Conservation (phyloP, 2,329 filamentous ascomycete genomes). For the Verticillium dahliae region DNA sequence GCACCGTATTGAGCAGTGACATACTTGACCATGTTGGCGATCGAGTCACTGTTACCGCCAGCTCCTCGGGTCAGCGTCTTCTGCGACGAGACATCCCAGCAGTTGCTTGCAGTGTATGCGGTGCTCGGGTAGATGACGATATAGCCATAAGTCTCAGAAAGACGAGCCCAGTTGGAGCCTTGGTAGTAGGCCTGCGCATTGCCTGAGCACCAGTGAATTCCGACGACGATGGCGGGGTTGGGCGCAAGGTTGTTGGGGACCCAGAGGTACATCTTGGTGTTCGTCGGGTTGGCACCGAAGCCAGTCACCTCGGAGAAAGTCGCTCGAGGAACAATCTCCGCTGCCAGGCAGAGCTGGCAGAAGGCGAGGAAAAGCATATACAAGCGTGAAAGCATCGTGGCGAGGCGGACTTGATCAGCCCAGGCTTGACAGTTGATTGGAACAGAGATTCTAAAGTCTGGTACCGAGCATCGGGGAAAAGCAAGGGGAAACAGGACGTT, state of each 20-base stretch:
- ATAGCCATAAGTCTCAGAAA: slow-evolving; percentile 50
- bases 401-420: not conserved
- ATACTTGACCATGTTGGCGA: slow-evolving; percentile 49
- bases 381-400: not conserved
- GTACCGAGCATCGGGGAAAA: too few species aligned
- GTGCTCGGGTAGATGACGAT: slow-evolving; percentile 44
- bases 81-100: slow-evolving; percentile 54
- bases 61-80: slow-evolving; percentile 42
- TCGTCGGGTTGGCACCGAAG: slow-evolving; percentile 10
- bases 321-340: slow-evolving; percentile 9
- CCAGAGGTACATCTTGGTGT: slow-evolving; percentile 19
- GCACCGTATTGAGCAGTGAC: slow-evolving; percentile 38
- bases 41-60: slow-evolving; percentile 42
- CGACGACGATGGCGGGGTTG: slow-evolving; percentile 45
- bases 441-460: not conserved
- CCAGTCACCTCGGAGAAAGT: slow-evolving; percentile 11
- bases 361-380: not conserved
- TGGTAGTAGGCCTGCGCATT: slow-evolving; percentile 44
- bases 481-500: too few species aligned
- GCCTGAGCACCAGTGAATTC: slow-evolving; percentile 50
- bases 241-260: slow-evolving; percentile 27
- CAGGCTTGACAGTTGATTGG: not conserved
- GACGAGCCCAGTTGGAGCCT: slow-evolving; percentile 42
- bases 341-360: not conserved
- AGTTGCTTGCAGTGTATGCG: slow-evolving; percentile 27